phyloP scores from a whole-genome alignment of 768 basidiomycete genomes.

The Suillus brevipes region DNA sequence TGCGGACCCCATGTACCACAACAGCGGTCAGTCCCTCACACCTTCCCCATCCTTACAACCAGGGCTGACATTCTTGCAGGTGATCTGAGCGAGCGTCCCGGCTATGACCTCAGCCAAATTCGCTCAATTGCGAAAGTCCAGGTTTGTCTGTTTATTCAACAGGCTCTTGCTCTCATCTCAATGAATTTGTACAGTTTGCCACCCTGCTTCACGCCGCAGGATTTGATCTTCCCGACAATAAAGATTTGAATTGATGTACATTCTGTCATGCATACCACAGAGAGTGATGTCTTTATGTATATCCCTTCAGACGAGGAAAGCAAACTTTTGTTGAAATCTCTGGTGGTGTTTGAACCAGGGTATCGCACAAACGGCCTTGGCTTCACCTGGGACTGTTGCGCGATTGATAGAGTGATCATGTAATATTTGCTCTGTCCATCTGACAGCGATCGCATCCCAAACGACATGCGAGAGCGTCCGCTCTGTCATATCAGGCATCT shows the following conservation, averaged over 20 bases:
- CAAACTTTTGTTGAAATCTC: not conserved
- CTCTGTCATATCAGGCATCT: not conserved
- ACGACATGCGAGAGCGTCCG: not conserved
- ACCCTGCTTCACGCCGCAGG: constrained; percentile 71
- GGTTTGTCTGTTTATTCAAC: constrained; percentile 39
- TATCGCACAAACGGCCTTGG: too few relatives aligned
- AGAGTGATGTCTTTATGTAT: not conserved
- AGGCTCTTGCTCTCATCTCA: not conserved
- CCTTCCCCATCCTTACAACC: not conserved
- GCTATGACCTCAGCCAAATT: constrained; percentile 84
- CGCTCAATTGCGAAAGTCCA: constrained; percentile 86
- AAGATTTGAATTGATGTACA: constrained; percentile 8
- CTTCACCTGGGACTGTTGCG: too few relatives aligned
- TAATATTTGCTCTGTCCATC: not conserved
- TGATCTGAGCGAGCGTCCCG: constrained; percentile 75
- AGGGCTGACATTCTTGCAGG: constrained; percentile 38
- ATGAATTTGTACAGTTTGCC: constrained; percentile 52
- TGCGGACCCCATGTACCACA: constrained; percentile 88
- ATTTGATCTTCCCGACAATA: constrained; percentile 39
- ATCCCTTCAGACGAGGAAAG: not conserved
- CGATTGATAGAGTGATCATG: too few relatives aligned
- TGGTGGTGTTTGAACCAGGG: not conserved
- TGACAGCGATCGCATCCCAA: not conserved
- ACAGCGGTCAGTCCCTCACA: constrained; percentile 51
- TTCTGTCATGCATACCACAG: not conserved